These are phyloP conservation scores for Entrophospora sp. DNA, from an alignment of 192 early-diverging fungal genomes.

Conservation along the genomic window DNA sequence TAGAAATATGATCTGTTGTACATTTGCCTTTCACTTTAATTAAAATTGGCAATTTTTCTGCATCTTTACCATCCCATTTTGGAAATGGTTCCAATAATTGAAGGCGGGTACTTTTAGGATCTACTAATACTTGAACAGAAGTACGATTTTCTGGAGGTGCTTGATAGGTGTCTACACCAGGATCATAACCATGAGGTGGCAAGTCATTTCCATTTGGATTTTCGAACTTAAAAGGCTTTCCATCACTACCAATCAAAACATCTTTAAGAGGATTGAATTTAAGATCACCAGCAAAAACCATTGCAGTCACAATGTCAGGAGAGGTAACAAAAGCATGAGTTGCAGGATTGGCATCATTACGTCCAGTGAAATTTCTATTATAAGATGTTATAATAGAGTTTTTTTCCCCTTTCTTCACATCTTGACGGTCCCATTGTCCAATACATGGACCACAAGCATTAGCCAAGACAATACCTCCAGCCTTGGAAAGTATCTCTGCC, in stretches of 20 bases:
- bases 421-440: conserved; percentile 97
- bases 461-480: conserved; percentile 84
- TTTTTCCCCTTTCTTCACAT: conserved; percentile 91
- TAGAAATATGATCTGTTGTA: conserved; percentile 98
- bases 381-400: conserved; percentile 99
- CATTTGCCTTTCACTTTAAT: conserved; percentile 98
- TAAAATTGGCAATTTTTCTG: conserved; percentile 71
- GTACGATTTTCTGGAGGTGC: conserved; percentile 80
- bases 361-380: conserved; percentile 99
- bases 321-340: conserved; percentile 95
- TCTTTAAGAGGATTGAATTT: conserved; percentile 93
- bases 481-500: conserved; percentile 62
- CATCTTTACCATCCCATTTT: conserved; percentile 86
- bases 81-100: conserved; percentile 73
- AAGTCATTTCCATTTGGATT: conserved; percentile 81
- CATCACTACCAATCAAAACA: conserved; percentile 72
- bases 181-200: conserved; percentile 87
- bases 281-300: conserved; percentile 90
- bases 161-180: conserved; percentile 92
- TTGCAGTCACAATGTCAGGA: conserved; percentile 91
- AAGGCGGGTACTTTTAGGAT: conserved; percentile 80
- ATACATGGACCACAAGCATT: conserved; percentile 99
- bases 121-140: conserved; percentile 64
- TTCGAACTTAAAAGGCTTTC: conserved; percentile 91
- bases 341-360: conserved; percentile 96